Evolutionary conservation across 352 stramenopile genomes (phyloP).

Genomic region (Pythium coloratum): DNA sequence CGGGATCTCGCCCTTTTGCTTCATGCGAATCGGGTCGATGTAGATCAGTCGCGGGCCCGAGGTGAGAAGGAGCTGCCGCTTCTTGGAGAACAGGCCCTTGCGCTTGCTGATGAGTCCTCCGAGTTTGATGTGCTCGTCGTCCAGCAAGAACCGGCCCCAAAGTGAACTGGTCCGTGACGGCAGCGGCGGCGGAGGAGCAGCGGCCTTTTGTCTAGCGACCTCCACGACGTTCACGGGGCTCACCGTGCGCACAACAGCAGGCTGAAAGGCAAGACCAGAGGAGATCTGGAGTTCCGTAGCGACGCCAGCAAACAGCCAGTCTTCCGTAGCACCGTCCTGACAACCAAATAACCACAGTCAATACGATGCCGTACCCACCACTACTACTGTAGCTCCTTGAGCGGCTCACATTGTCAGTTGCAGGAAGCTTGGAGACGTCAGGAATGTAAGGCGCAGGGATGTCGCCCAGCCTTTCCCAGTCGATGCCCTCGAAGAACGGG

Average conservation of each 20-base stretch:
- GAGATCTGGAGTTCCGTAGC: slow-evolving; percentile 87
- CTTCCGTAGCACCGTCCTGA: slow-evolving; percentile 84
- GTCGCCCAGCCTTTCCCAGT: slow-evolving; percentile 64
- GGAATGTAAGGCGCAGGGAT: slow-evolving; percentile 59
- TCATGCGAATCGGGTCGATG: slow-evolving; percentile 90
- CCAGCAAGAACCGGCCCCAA: slow-evolving; percentile 85
- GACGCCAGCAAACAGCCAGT: slow-evolving; percentile 87
- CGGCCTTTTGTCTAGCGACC: slow-evolving; percentile 72
- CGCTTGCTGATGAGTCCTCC: slow-evolving; percentile 84
- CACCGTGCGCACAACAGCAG: slow-evolving; percentile 37
- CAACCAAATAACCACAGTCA: background rate
- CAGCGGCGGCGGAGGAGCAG: slow-evolving; percentile 51
- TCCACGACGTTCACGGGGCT: slow-evolving; percentile 71
- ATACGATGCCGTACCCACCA: too few species aligned
- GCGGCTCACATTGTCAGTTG: slow-evolving; percentile 64
- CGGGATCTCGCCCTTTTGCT: slow-evolving; percentile 88
- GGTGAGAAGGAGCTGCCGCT: slow-evolving; percentile 84
- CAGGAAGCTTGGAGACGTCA: slow-evolving; percentile 52
- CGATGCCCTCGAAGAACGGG: slow-evolving; percentile 82
- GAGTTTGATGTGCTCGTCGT: slow-evolving; percentile 89
- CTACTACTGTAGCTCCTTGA: background rate
- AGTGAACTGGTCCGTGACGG: slow-evolving; percentile 75
- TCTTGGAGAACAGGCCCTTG: slow-evolving; percentile 89
- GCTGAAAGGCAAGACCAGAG: slow-evolving; percentile 71
- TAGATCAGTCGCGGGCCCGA: slow-evolving; percentile 88